Evolutionary conservation across 495 filamentous ascomycete genomes (phyloP).

Genomic region (Pseudoneurospora amorphoporcata): DNA sequence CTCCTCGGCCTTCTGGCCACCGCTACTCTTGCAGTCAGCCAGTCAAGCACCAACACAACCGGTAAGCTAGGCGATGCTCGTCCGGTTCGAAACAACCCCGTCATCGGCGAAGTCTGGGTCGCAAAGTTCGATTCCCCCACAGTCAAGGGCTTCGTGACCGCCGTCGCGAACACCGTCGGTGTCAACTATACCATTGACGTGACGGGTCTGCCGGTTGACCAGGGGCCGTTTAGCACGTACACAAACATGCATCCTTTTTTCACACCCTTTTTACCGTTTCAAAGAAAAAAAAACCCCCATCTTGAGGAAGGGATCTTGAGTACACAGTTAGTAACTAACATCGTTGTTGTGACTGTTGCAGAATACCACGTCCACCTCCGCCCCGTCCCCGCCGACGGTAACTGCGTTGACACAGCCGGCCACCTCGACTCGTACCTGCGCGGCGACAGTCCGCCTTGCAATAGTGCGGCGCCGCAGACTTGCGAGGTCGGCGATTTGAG

Average conservation of each 20-base stretch:
- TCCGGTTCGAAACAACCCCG: slow-evolving; percentile 47
- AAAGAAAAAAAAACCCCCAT: no score
- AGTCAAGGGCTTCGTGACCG: slow-evolving; percentile 51
- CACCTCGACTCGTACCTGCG: slow-evolving; percentile 48
- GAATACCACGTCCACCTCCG: slow-evolving; percentile 72
- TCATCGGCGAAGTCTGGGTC: slow-evolving; percentile 41
- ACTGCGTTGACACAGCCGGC: slow-evolving; percentile 57
- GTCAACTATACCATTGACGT: slow-evolving; percentile 51
- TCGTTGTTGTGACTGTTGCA: slow-evolving; percentile 15
- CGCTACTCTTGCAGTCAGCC: slow-evolving; percentile 30
- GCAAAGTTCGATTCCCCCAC: slow-evolving; percentile 34
- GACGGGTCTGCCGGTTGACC: slow-evolving; percentile 47
- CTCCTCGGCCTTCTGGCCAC: slow-evolving; percentile 32
- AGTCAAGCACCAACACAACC: slow-evolving; percentile 24
- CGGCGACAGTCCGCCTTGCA: slow-evolving; percentile 53
- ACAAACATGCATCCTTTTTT: no score
- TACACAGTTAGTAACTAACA: slow-evolving; percentile 4
- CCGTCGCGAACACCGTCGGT: slow-evolving; percentile 43
- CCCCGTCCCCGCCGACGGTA: slow-evolving; percentile 59
- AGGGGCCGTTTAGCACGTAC: slow-evolving; percentile 59
- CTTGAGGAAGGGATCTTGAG: neutral
- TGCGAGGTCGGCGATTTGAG: slow-evolving; percentile 77
- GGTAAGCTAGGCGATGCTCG: slow-evolving; percentile 45
- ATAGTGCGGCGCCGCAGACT: slow-evolving; percentile 46
- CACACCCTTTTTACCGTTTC: no score